Conservation (phyloP, 495 filamentous ascomycete species). For the Opeltia flavorubescens region DNA sequence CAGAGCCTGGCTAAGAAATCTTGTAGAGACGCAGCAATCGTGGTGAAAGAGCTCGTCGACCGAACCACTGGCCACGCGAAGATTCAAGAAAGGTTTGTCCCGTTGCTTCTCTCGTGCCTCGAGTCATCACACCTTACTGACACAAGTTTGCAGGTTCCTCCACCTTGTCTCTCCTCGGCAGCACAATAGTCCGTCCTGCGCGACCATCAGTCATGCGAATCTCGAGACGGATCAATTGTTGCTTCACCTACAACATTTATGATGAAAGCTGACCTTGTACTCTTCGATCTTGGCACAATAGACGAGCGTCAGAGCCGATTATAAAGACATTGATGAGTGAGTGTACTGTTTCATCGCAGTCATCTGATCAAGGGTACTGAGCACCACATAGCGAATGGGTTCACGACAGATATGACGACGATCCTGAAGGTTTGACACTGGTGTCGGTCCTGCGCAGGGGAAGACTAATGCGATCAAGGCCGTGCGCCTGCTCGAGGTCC, state of each 20-base stretch:
- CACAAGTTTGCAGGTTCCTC: constrained; percentile 18
- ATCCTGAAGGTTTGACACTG: constrained; percentile 28
- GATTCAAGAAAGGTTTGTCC: constrained; percentile 67
- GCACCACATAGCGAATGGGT: constrained; percentile 60
- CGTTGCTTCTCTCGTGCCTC: constrained; percentile 5
- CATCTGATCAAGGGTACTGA: constrained; percentile 6
- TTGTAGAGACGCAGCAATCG: constrained; percentile 22
- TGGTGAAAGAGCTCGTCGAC: constrained; percentile 40
- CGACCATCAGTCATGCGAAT: constrained; percentile 13
- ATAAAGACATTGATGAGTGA: constrained; percentile 42
- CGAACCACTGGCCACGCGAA: constrained; percentile 49
- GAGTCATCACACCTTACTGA: not conserved
- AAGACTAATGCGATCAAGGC: constrained; percentile 15
- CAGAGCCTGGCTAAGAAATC: not conserved
- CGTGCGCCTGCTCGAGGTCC: constrained; percentile 26
- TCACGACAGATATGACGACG: constrained; percentile 74
- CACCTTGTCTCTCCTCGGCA: constrained; percentile 22
- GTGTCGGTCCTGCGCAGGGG: not conserved
- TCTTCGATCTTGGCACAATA: constrained; percentile 27
- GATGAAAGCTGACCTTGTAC: constrained; percentile 43
- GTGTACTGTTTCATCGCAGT: constrained; percentile 10
- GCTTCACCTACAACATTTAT: constrained; percentile 30
- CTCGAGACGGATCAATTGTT: constrained; percentile 23
- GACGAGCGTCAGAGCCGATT: constrained; percentile 43
- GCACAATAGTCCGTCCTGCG: constrained; percentile 2